These are phyloP conservation scores for Austroboletus eburneus DNA, from an alignment of 768 basidiomycete genomes.

Conservation along the genomic window DNA sequence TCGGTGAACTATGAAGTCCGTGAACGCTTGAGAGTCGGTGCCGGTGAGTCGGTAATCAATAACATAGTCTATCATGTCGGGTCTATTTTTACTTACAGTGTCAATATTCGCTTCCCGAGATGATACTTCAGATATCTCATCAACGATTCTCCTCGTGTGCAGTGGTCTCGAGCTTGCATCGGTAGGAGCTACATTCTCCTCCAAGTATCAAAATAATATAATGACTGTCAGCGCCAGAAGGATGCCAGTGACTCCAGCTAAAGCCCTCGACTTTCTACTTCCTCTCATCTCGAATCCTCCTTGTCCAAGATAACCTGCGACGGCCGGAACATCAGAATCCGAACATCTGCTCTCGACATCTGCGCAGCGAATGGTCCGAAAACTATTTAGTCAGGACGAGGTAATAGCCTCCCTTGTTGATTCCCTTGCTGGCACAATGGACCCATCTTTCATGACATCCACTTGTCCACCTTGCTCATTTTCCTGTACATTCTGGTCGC, in stretches of 20 bases:
- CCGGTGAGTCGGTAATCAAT: too few species aligned
- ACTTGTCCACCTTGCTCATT: conserved; percentile 22
- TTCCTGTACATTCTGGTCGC: conserved; percentile 35
- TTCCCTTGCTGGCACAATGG: conserved; percentile 20
- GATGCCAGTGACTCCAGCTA: conserved; percentile 36
- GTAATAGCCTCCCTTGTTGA: conserved; percentile 27
- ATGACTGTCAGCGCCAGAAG: conserved; percentile 53
- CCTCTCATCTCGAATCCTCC: conserved; percentile 34
- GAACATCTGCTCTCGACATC: conserved; percentile 42
- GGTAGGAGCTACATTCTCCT: too few species aligned
- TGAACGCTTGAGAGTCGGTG: too few species aligned
- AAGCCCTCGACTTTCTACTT: conserved; percentile 29
- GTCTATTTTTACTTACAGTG: too few species aligned
- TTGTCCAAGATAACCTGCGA: conserved; percentile 33
- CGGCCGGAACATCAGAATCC: conserved; percentile 43
- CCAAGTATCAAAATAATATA: too few species aligned
- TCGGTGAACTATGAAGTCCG: too few species aligned
- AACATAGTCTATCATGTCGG: too few species aligned
- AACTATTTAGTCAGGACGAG: conserved; percentile 45
- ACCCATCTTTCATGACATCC: conserved; percentile 26
- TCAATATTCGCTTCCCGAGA: too few species aligned
- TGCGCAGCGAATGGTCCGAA: conserved; percentile 53
- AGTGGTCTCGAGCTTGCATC: too few species aligned
- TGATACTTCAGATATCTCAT: too few species aligned
- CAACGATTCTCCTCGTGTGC: too few species aligned